Conservation (phyloP, 352 stramenopile species). For the Globisporangium sylvaticum region DNA sequence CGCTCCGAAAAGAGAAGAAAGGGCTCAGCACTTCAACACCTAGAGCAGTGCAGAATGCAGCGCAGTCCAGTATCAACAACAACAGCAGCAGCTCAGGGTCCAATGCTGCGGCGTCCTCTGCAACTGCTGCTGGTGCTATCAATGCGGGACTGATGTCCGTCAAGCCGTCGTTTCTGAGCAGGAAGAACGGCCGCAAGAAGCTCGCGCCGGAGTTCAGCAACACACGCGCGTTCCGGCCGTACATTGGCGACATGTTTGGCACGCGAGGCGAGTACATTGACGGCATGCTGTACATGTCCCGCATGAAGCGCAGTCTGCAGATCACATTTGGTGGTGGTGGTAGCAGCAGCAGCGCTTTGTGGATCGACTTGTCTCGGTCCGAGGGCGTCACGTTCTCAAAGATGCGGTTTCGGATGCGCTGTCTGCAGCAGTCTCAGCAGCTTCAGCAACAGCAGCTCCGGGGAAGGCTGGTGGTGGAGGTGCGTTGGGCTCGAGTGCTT, state of each 20-base stretch:
- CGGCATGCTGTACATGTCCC: constrained; percentile 85
- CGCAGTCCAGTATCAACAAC: neutral
- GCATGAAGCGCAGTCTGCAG: constrained; percentile 74
- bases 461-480: neutral
- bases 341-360: constrained; percentile 11
- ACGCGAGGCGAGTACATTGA: constrained; percentile 82
- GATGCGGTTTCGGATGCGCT: constrained; percentile 50
- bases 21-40: neutral
- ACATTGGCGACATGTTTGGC: constrained; percentile 76
- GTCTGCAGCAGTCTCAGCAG: neutral
- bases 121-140: constrained; percentile 4
- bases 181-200: constrained; percentile 52
- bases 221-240: constrained; percentile 46
- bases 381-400: constrained; percentile 34
- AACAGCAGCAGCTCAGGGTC: neutral
- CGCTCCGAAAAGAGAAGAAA: constrained; percentile 2
- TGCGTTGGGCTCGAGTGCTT: neutral
- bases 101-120: constrained; percentile 3
- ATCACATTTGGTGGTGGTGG: constrained; percentile 31
- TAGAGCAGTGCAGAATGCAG: neutral
- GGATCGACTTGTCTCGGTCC: constrained; percentile 18
- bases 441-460: neutral
- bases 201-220: constrained; percentile 25
- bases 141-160: constrained; percentile 1
- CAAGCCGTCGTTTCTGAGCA: constrained; percentile 20